Percentiles rank a stretch among this genome's conserved stretches.
These are phyloP conservation scores for Geotrichum aggregatum DNA, from an alignment of 1,139 yeast genomes.

Conservation along the genomic window DNA sequence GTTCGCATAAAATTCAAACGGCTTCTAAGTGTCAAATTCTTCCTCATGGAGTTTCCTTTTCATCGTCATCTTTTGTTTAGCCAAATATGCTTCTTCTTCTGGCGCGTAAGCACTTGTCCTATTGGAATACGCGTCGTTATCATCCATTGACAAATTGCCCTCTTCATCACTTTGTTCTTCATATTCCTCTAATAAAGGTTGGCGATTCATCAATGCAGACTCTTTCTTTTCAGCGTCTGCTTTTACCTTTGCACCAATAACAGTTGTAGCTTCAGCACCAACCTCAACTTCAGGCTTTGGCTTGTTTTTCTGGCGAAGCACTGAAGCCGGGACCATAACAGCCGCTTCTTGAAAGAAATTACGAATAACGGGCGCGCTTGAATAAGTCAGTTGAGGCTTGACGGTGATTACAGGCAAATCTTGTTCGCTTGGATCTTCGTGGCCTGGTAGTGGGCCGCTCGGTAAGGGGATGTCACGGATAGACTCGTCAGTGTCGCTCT, in stretches of 20 bases:
- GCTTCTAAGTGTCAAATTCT: slow-evolving; percentile 3
- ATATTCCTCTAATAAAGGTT: slow-evolving; percentile 14
- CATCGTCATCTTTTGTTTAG: background rate
- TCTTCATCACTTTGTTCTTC: slow-evolving; percentile 11
- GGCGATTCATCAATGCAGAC: background rate
- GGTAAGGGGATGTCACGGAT: slow-evolving; percentile 31
- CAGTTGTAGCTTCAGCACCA: background rate
- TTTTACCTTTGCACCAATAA: background rate
- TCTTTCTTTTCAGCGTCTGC: background rate
- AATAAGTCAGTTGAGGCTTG: slow-evolving; percentile 28
- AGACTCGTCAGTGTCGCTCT: slow-evolving; percentile 26
- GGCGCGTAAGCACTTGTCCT: slow-evolving; percentile 11
- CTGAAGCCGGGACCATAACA: slow-evolving; percentile 28
- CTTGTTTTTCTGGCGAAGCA: slow-evolving; percentile 19
- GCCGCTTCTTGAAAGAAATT: slow-evolving; percentile 29
- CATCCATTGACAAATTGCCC: background rate
- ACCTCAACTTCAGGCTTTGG: background rate
- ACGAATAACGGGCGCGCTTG: slow-evolving; percentile 30
- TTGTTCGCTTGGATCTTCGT: slow-evolving; percentile 5
- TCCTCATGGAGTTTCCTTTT: slow-evolving; percentile 1
- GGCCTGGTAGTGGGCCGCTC: slow-evolving; percentile 20
- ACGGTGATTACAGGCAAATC: slow-evolving; percentile 17
- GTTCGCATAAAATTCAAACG: too few species aligned
- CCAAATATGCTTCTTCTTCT: slow-evolving; percentile 16
- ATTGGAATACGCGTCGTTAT: slow-evolving; percentile 14